Evolutionary conservation across 2,329 filamentous ascomycete genomes (phyloP), one percentile per base, ranked within the genome.

Genomic region (Sordariomycetes sp.): DNA sequence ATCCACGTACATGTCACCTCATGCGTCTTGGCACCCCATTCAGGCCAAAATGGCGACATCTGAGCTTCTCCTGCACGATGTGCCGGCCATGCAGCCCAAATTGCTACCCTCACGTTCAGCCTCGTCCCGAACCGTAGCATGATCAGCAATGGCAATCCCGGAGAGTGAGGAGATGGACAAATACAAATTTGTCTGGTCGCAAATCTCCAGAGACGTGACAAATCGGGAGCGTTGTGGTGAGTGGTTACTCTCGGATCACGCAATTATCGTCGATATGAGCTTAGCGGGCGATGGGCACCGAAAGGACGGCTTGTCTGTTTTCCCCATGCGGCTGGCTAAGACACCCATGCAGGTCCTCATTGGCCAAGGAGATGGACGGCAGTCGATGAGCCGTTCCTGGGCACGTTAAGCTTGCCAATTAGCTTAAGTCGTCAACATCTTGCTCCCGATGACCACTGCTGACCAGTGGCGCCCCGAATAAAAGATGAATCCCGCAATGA

Each of bases 31-130:
- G 9, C n/a, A 25, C 23, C n/a, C 23, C 9, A 30, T 30, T 30
- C 27, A 30, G 15, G 27, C 27, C 8, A 10, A 30, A 30, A 30
- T 30, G 27, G 27, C 27, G 27, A 30, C 27, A 30, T 30, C 9
- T 16, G 27, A n/a, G n/a, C n/a, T n/a, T n/a, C n/a, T n/a, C n/a
- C n/a, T n/a, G n/a, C n/a, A n/a, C n/a, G n/a, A n/a, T n/a, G n/a
- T n/a, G n/a, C n/a, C n/a, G n/a, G n/a, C n/a, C n/a, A n/a, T n/a
- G n/a, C n/a, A n/a, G n/a, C n/a, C n/a, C n/a, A n/a, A n/a, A n/a
- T n/a, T n/a, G n/a, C n/a, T n/a, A n/a, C n/a, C n/a, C n/a, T n/a
- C n/a, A 9, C n/a, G 23, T n/a, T 25, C n/a, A 25, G 9, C n/a
- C 23, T 9, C 23, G 23, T 25, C n/a, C n/a, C 9, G 23, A 9